These are phyloP conservation scores for Astraeus odoratus DNA, from an alignment of 768 basidiomycete genomes.

Conservation along the genomic window DNA sequence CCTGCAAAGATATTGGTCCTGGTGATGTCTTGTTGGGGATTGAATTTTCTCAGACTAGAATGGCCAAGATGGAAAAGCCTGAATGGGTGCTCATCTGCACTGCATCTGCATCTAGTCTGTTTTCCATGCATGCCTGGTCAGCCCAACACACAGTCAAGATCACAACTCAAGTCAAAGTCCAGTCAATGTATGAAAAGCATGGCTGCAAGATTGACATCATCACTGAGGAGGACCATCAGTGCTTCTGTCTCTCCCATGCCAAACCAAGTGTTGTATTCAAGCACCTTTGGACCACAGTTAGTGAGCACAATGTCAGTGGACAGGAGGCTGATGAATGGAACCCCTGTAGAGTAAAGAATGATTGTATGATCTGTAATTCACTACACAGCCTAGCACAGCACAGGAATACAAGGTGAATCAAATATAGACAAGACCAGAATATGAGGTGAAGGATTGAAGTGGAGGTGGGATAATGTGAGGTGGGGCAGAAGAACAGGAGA, in stretches of 20 bases:
- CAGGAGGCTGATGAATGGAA: slow-evolving; percentile 93
- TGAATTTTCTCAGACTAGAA: slow-evolving; percentile 85
- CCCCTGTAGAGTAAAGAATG: slow-evolving; percentile 45
- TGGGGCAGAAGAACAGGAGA: too few relatives aligned
- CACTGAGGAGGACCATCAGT: slow-evolving; percentile 71
- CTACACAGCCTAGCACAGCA: too few relatives aligned
- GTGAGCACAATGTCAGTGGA: slow-evolving; percentile 97
- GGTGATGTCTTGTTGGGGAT: slow-evolving; percentile 89
- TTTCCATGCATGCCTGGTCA: slow-evolving; percentile 82
- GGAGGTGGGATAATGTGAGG: too few relatives aligned
- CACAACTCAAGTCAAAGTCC: neutral
- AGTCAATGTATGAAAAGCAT: slow-evolving; percentile 63
- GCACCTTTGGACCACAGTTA: slow-evolving; percentile 76
- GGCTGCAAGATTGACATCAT: slow-evolving; percentile 80
- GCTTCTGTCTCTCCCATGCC: slow-evolving; percentile 98
- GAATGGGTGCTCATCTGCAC: slow-evolving; percentile 59
- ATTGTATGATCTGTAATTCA: slow-evolving; percentile 1
- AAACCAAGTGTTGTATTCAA: slow-evolving; percentile 98
- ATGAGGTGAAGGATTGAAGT: too few relatives aligned
- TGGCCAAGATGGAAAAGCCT: slow-evolving; percentile 83
- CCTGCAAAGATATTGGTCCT: slow-evolving; percentile 55
- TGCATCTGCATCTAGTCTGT: slow-evolving; percentile 84
- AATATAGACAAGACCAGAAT: too few relatives aligned
- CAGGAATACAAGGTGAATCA: too few relatives aligned
- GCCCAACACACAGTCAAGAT: slow-evolving; percentile 6